A percentile compares a stretch with the other conserved stretches of the same genome.
These are phyloP conservation scores for Beta lomatogona DNA, from an alignment of 179 eudicot genomes.

Conservation along the genomic window DNA sequence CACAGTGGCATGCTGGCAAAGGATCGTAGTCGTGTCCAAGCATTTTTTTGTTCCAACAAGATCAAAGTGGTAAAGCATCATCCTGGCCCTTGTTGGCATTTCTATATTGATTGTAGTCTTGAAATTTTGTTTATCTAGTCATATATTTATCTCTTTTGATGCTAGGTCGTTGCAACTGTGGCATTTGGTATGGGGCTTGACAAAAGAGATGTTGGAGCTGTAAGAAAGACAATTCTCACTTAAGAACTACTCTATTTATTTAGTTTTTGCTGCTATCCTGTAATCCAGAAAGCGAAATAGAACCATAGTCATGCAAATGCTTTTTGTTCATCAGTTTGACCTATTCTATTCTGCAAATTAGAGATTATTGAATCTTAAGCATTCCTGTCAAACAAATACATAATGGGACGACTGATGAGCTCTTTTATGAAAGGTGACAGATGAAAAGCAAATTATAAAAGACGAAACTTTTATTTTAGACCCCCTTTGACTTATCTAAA, in stretches of 20 bases:
- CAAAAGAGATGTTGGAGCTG: constrained; percentile 95
- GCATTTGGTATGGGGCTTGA: constrained; percentile 99
- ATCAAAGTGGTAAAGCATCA: constrained; percentile 69
- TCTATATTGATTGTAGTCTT: constrained; percentile 4
- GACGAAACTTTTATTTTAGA: background rate
- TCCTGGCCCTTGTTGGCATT: constrained; percentile 1
- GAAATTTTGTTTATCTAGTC: constrained; percentile 10
- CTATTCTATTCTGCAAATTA: background rate
- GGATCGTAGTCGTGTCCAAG: constrained; percentile 82
- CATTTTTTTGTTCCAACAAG: constrained; percentile 81
- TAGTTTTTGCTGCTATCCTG: background rate
- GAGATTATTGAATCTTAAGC: background rate
- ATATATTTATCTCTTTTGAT: constrained; percentile 16
- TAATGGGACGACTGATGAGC: background rate
- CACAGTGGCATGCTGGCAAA: constrained; percentile 84
- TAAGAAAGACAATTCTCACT: constrained; percentile 46
- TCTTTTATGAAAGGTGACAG: background rate
- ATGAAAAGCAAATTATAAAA: background rate
- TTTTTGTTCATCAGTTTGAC: background rate
- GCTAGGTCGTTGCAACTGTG: constrained; percentile 97
- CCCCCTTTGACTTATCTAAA: background rate
- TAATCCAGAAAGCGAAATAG: background rate
- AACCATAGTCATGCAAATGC: background rate
- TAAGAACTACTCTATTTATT: background rate
- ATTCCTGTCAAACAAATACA: background rate